Percentiles rank a stretch among this genome's conserved stretches.
phyloP scores from a whole-genome alignment of 305 asterid species.

The Ilex paraguariensis region DNA sequence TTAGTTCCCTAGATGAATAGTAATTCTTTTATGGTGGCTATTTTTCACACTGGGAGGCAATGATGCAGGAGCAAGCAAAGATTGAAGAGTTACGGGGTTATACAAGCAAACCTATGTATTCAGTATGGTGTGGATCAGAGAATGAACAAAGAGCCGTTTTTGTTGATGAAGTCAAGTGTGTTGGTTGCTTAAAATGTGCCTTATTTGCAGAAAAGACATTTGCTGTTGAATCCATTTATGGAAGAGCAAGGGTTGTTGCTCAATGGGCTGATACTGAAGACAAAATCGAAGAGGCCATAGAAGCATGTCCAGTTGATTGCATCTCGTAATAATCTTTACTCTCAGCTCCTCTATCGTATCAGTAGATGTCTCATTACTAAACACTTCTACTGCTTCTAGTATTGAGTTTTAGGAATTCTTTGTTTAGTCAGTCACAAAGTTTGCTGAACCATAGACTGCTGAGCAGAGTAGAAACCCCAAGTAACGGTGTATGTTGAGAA shows the following conservation, averaged over 20 bases:
- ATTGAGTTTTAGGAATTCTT: background rate
- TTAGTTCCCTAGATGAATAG: too few relatives aligned
- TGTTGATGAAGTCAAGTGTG: constrained; percentile 89
- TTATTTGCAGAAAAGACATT: constrained; percentile 77
- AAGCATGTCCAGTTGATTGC: constrained; percentile 84
- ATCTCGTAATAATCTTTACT: constrained; percentile 52
- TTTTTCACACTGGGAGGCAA: too few relatives aligned
- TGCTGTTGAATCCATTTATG: constrained; percentile 74
- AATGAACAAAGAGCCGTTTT: constrained; percentile 74
- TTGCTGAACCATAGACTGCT: too few relatives aligned
- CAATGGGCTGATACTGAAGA: constrained; percentile 93
- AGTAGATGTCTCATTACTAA: too few relatives aligned
- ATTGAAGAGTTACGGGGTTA: constrained; percentile 74
- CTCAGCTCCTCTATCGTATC: background rate
- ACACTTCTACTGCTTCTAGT: background rate
- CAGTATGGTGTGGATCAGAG: constrained; percentile 70
- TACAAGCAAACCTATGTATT: constrained; percentile 81
- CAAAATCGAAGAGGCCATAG: constrained; percentile 78
- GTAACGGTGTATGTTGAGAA: too few relatives aligned
- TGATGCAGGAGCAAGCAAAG: constrained; percentile 66
- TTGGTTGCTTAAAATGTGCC: constrained; percentile 93
- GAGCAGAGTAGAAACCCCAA: too few relatives aligned
- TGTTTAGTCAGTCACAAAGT: background rate
- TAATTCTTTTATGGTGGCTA: too few relatives aligned
- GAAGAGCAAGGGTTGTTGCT: constrained; percentile 81